phyloP scores from a whole-genome alignment of 495 filamentous ascomycete genomes.

The Penicillium goetzii region DNA sequence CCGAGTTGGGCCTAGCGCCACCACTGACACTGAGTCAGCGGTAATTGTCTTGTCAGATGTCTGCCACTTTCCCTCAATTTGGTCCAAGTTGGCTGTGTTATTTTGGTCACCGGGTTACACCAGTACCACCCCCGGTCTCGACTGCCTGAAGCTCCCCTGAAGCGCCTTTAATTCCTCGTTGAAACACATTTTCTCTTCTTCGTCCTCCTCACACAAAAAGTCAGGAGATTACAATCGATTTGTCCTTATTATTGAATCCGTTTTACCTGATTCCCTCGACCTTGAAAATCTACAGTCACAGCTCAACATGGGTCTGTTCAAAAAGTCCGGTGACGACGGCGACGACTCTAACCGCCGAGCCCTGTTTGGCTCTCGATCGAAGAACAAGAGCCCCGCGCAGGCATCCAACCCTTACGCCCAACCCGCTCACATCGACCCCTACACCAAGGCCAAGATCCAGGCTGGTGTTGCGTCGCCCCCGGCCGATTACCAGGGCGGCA shows the following conservation, averaged over 20 bases:
- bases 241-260: conserved; percentile 3
- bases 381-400: conserved; percentile 61
- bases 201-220: conserved; percentile 9
- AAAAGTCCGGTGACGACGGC: conserved; percentile 64
- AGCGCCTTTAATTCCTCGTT: conserved; percentile 22
- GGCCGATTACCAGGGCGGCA: conserved; percentile 41
- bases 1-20: conserved; percentile 24
- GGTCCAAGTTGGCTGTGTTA: not conserved
- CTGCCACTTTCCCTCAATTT: not conserved
- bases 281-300: not conserved
- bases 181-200: conserved; percentile 22
- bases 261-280: not conserved
- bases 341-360: conserved; percentile 62
- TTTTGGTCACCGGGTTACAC: conserved; percentile 11
- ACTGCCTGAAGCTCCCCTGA: conserved; percentile 35
- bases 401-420: conserved; percentile 70
- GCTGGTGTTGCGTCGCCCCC: conserved; percentile 47
- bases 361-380: conserved; percentile 62
- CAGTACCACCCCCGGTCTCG: conserved; percentile 19
- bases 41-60: conserved; percentile 28
- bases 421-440: conserved; percentile 61
- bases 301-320: conserved; percentile 62
- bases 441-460: conserved; percentile 61
- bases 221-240: conserved; percentile 1
- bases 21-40: conserved; percentile 17